Percentiles rank a stretch among this genome's conserved stretches.
Conservation (phyloP, 345 rosid species). For the Eucalyptus erythrocorys region DNA sequence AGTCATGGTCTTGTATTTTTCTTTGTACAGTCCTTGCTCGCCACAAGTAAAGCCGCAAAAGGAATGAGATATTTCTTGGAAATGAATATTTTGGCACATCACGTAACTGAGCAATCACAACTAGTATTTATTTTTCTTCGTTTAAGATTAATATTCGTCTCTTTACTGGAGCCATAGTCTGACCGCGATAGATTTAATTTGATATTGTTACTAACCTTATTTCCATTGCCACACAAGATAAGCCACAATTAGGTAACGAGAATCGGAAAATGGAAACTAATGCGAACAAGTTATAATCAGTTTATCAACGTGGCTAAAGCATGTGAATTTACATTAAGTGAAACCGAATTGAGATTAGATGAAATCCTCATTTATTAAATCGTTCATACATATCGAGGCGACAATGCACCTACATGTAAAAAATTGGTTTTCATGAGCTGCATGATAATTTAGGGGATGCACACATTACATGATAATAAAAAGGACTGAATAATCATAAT, state of each 20-base stretch:
- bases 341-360: background rate
- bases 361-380: background rate
- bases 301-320: background rate
- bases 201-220: background rate
- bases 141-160: background rate
- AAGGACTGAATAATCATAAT: background rate
- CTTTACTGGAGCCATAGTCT: background rate
- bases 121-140: background rate
- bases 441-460: background rate
- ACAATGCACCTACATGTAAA: background rate
- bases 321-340: background rate
- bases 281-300: background rate
- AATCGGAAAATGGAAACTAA: background rate
- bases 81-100: background rate
- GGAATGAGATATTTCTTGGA: background rate
- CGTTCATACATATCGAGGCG: background rate
- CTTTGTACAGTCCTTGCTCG: background rate
- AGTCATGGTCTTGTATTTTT: background rate
- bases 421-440: background rate
- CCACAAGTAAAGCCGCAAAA: background rate
- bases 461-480: background rate
- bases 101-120: background rate
- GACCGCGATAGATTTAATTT: background rate
- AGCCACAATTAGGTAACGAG: background rate
- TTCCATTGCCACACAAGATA: background rate